Conservation (phyloP, 2,329 filamentous ascomycete species). For the Diaporthe velutina region DNA sequence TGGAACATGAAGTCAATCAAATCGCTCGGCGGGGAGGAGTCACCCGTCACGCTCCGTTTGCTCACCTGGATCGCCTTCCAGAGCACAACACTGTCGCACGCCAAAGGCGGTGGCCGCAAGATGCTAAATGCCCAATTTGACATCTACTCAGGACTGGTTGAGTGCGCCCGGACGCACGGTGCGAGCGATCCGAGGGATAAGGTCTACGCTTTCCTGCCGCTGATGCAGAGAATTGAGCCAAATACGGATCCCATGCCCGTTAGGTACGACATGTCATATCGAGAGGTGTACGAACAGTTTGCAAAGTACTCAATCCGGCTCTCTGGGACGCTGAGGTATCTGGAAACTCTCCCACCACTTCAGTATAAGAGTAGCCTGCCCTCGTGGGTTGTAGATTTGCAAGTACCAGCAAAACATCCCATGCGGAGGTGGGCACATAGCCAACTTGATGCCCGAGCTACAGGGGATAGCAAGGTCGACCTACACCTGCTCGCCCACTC, state of each 20-base stretch:
- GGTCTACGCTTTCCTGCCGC: background rate
- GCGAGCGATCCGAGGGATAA: slow-evolving; percentile 4
- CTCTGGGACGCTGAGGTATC: slow-evolving; percentile 1
- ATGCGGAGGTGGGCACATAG: background rate
- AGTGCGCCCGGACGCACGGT: slow-evolving; percentile 6
- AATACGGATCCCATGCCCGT: background rate
- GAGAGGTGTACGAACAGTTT: slow-evolving; percentile 7
- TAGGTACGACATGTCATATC: slow-evolving; percentile 1
- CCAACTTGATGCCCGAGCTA: background rate
- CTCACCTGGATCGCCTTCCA: slow-evolving; percentile 20
- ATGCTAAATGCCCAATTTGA: slow-evolving; percentile 1
- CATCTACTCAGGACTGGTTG: background rate
- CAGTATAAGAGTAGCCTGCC: slow-evolving; percentile 9
- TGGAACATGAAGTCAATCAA: slow-evolving; percentile 22
- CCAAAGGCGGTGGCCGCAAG: background rate
- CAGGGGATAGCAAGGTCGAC: background rate
- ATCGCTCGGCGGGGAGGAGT: background rate
- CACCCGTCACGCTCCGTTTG: background rate
- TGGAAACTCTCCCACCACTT: slow-evolving; percentile 8
- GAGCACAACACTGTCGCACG: background rate
- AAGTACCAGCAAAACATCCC: background rate
- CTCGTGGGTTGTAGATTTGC: background rate
- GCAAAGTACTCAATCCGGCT: slow-evolving; percentile 14
- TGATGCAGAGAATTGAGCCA: slow-evolving; percentile 13
- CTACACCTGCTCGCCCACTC: slow-evolving; percentile 6